Evolutionary conservation across 2,329 filamentous ascomycete species (phyloP).

Genomic region (Aureobasidium namibiae): DNA sequence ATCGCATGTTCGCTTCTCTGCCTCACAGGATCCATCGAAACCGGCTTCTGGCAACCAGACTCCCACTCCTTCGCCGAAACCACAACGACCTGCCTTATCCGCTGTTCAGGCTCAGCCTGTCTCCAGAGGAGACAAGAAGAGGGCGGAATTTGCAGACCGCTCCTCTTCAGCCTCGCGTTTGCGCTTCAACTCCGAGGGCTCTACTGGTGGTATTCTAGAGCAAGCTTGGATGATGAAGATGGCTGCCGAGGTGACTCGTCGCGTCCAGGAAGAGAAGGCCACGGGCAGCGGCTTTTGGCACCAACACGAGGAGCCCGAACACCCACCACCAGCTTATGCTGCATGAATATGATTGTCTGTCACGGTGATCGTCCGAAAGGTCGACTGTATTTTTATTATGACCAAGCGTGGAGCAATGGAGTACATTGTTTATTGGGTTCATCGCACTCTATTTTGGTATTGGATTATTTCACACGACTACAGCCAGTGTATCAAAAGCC

Average conservation of each 20-base stretch:
- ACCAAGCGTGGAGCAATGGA: background rate
- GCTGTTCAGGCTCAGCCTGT: constrained; percentile 8
- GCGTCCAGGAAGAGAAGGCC: constrained; percentile 78
- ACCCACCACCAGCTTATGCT: constrained; percentile 30
- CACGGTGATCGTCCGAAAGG: background rate
- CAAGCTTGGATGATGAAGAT: constrained; percentile 89
- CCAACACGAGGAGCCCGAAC: constrained; percentile 17
- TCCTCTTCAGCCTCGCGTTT: constrained; percentile 3
- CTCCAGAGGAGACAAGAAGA: constrained; percentile 6
- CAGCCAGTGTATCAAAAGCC: constrained; percentile 7
- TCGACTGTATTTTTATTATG: background rate
- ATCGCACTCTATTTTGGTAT: background rate
- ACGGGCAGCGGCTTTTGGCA: constrained; percentile 19
- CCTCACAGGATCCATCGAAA: constrained; percentile 15
- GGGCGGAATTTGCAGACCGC: background rate
- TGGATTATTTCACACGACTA: constrained; percentile 2
- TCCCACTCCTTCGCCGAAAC: constrained; percentile 1
- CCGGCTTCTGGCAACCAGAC: constrained; percentile 6
- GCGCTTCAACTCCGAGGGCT: constrained; percentile 4
- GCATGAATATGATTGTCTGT: constrained; percentile 22
- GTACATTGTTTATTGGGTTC: background rate
- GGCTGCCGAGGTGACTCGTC: constrained; percentile 80
- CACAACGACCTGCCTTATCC: background rate
- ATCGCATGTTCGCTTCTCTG: constrained; percentile 27
- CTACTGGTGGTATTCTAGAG: constrained; percentile 53